Evolutionary conservation across 2,329 filamentous ascomycete genomes (phyloP).

Genomic region (Hirsutella thompsonii): DNA sequence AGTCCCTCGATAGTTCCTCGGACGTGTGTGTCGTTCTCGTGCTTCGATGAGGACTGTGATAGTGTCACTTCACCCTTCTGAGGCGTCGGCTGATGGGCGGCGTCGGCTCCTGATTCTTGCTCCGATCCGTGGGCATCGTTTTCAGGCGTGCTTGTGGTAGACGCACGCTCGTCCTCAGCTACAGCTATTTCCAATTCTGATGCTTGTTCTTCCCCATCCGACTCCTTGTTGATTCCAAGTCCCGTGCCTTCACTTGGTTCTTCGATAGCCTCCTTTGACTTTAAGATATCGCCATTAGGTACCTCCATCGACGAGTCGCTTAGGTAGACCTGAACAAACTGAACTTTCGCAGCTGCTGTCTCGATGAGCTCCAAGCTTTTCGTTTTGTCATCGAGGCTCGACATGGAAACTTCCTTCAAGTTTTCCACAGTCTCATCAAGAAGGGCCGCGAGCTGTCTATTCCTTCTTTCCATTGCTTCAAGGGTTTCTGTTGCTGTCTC

Average conservation of each 20-base stretch:
- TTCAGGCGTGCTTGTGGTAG: too few relatives aligned
- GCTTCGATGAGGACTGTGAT: too few relatives aligned
- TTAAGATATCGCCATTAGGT: constrained; percentile 11
- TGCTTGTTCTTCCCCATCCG: neutral
- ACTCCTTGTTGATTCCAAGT: neutral
- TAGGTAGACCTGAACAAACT: constrained; percentile 50
- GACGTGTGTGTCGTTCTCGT: too few relatives aligned
- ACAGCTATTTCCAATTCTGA: too few relatives aligned
- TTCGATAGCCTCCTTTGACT: neutral
- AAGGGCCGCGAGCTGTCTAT: constrained; percentile 53
- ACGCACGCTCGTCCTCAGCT: neutral
- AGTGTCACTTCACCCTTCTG: too few relatives aligned
- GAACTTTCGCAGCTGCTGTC: constrained; percentile 46
- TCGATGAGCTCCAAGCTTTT: constrained; percentile 42
- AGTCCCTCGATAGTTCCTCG: neutral
- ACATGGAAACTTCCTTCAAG: constrained; percentile 46
- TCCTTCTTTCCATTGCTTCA: constrained; percentile 47
- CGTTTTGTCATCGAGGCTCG: constrained; percentile 32
- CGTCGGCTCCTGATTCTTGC: neutral
- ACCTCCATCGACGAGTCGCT: constrained; percentile 44
- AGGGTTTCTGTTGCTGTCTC: constrained; percentile 23
- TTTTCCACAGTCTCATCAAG: constrained; percentile 52
- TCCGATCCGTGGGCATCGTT: neutral
- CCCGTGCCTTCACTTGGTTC: neutral
- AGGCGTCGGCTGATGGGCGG: too few relatives aligned